A percentile compares a stretch with the other conserved stretches of the same genome.
phyloP scores from a whole-genome alignment of 306 rosid species.

The Gastrolobium villosum region DNA sequence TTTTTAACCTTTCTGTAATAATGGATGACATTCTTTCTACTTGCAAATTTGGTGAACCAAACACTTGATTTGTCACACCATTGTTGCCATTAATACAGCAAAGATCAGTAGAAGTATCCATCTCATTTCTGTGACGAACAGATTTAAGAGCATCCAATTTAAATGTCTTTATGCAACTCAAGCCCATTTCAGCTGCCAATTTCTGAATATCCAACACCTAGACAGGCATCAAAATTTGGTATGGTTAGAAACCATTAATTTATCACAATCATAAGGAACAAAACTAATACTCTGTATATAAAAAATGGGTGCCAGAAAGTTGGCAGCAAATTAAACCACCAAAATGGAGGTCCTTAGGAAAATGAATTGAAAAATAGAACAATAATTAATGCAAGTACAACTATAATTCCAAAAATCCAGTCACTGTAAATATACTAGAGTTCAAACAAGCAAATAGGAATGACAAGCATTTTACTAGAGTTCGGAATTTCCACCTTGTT shows the following conservation, averaged over 20 bases:
- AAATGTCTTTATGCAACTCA: conserved; percentile 77
- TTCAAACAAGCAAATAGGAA: conserved; percentile 25
- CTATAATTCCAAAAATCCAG: conserved; percentile 18
- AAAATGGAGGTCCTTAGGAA: neutral
- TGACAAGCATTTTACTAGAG: conserved; percentile 35
- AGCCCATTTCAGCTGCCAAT: conserved; percentile 93
- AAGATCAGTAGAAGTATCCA: conserved; percentile 48
- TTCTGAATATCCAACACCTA: conserved; percentile 90
- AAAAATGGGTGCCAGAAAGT: conserved; percentile 27
- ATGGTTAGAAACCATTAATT: conserved; percentile 26
- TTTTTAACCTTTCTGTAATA: conserved; percentile 53
- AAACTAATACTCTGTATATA: conserved; percentile 1
- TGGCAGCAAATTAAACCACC: conserved; percentile 20
- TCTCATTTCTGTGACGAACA: conserved; percentile 63
- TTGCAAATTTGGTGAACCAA: conserved; percentile 52
- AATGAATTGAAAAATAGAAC: conserved; percentile 23
- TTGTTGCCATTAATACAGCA: conserved; percentile 49
- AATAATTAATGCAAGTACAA: conserved; percentile 33
- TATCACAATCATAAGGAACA: conserved; percentile 29
- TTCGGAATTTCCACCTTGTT: conserved; percentile 75
- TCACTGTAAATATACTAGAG: conserved; percentile 20
- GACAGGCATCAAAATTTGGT: conserved; percentile 43
- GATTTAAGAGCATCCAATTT: conserved; percentile 92
- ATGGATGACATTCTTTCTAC: conserved; percentile 54
- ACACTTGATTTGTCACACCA: conserved; percentile 53